phyloP scores from a whole-genome alignment of 352 stramenopile species.

The Phytopythium delawarense region DNA sequence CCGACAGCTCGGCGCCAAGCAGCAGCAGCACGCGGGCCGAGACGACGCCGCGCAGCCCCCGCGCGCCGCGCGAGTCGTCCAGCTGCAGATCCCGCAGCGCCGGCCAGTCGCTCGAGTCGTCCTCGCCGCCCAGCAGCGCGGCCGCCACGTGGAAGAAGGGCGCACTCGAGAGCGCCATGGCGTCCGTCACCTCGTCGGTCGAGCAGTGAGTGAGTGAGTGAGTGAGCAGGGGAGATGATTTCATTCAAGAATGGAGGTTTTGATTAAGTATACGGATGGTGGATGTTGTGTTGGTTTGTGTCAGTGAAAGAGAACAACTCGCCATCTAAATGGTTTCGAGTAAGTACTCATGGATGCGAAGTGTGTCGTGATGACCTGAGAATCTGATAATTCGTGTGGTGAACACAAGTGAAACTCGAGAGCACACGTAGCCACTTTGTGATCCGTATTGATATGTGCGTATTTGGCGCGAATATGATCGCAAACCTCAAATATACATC shows the following conservation, averaged over 20 bases:
- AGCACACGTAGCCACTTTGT: not conserved
- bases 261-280: not conserved
- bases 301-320: not conserved
- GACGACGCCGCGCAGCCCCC: slow-evolving; percentile 13
- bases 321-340: not conserved
- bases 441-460: not conserved
- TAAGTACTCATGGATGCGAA: not conserved
- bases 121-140: slow-evolving; percentile 1
- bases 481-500: not conserved
- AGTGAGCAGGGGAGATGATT: not conserved
- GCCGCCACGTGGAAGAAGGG: not conserved
- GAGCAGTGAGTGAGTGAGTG: not conserved
- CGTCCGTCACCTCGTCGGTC: not conserved
- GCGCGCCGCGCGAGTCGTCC: slow-evolving; percentile 1
- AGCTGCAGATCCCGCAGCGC: slow-evolving; percentile 7
- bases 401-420: not conserved
- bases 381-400: not conserved
- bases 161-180: slow-evolving; percentile 4
- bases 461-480: not conserved
- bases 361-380: not conserved
- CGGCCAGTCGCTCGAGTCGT: not conserved
- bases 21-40: slow-evolving; percentile 22
- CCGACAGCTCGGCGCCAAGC: slow-evolving; percentile 27
- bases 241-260: not conserved
- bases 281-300: not conserved